These are phyloP conservation scores for Hymenoscyphus albidus DNA, from an alignment of 2,329 filamentous ascomycete genomes.

Conservation along the genomic window DNA sequence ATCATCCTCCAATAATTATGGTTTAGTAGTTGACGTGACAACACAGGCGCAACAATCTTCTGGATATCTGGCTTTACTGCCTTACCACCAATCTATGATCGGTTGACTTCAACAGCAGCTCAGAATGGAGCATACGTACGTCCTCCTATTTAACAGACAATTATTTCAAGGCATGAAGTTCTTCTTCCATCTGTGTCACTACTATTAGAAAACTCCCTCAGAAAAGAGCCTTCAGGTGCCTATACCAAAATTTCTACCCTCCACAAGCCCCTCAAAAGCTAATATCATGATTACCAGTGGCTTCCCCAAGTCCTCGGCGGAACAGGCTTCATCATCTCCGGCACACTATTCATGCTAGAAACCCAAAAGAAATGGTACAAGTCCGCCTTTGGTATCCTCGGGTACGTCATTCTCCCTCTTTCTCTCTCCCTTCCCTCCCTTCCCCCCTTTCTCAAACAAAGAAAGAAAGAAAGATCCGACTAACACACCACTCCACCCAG, in stretches of 20 bases:
- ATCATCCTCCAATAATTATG: neutral
- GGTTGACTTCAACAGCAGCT: conserved; percentile 42
- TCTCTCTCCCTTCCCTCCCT: neutral
- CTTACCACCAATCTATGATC: conserved; percentile 51
- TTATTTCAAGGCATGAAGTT: neutral
- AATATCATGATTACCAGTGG: conserved; percentile 39
- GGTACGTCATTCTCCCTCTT: conserved; percentile 28
- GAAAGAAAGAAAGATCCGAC: neutral
- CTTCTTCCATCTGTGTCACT: neutral
- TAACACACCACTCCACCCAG: neutral
- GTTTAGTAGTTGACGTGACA: neutral
- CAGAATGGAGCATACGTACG: conserved; percentile 49
- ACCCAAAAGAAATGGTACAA: conserved; percentile 61
- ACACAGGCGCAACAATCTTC: conserved; percentile 33
- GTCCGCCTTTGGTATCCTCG: conserved; percentile 52
- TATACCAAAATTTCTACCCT: neutral
- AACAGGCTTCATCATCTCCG: conserved; percentile 55
- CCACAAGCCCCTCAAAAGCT: neutral
- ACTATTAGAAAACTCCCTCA: neutral
- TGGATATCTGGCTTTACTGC: conserved; percentile 61
- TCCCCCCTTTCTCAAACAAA: neutral
- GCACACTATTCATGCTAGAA: conserved; percentile 61
- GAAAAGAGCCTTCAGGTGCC: too few species aligned
- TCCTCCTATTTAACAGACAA: neutral
- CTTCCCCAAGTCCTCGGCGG: conserved; percentile 60